Evolutionary conservation across 2,329 filamentous ascomycete genomes (phyloP).

Genomic region (Coleophoma eucalyptorum): DNA sequence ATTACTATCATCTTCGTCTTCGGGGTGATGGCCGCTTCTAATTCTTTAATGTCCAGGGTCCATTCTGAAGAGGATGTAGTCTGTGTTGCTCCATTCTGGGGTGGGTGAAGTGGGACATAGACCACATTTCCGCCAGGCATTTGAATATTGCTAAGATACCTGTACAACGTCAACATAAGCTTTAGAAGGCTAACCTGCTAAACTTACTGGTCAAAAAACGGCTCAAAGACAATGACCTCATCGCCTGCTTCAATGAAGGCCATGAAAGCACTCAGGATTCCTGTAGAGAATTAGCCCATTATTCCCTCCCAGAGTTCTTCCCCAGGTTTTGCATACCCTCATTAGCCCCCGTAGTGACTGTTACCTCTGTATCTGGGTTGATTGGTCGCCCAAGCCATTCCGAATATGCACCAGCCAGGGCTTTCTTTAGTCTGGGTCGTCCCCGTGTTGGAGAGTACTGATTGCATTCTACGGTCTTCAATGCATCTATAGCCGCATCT

Average conservation of each 20-base stretch:
- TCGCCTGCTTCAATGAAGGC: slow-evolving; percentile 91
- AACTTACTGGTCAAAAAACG: slow-evolving; percentile 87
- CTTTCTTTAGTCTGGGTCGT: slow-evolving; percentile 84
- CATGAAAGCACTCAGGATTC: slow-evolving; percentile 98
- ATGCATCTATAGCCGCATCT: slow-evolving; percentile 83
- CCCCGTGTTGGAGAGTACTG: slow-evolving; percentile 98
- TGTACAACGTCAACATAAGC: too few species aligned
- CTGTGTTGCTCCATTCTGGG: slow-evolving; percentile 70
- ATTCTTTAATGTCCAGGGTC: slow-evolving; percentile 78
- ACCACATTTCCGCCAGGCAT: slow-evolving; percentile 95
- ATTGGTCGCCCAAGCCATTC: slow-evolving; percentile 79
- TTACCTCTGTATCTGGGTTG: slow-evolving; percentile 88
- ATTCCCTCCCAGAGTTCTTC: background rate
- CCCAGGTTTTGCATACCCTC: slow-evolving; percentile 47
- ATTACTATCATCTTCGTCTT: slow-evolving; percentile 85
- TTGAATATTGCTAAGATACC: slow-evolving; percentile 90
- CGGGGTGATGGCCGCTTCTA: slow-evolving; percentile 77
- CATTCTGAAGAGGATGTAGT: slow-evolving; percentile 86
- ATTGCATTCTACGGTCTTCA: slow-evolving; percentile 93
- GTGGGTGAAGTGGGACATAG: slow-evolving; percentile 90
- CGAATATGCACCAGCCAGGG: slow-evolving; percentile 87
- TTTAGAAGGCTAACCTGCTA: too few species aligned
- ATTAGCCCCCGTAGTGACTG: slow-evolving; percentile 89
- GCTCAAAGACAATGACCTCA: slow-evolving; percentile 97
- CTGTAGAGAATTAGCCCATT: slow-evolving; percentile 28